Percentiles rank a stretch among this genome's conserved stretches.
These are phyloP conservation scores for Vachellia pachyceras DNA, from an alignment of 306 rosid species.

Conservation along the genomic window DNA sequence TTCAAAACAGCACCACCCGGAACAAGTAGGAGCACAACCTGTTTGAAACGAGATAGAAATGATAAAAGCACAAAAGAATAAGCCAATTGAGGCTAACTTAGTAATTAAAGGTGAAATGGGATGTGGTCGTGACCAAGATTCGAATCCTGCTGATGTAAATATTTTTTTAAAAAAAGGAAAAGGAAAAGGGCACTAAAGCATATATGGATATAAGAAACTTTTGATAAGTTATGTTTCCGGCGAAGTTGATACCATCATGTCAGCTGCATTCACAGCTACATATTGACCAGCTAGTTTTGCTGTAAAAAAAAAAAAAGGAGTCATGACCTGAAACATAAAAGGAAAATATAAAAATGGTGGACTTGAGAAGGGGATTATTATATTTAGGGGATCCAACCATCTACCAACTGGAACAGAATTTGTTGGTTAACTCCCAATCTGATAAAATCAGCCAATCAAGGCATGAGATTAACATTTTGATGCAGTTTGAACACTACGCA, in stretches of 20 bases:
- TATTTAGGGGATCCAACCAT: too few relatives aligned
- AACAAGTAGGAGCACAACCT: conserved; percentile 90
- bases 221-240: conserved; percentile 49
- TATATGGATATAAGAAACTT: neutral
- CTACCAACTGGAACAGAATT: too few relatives aligned
- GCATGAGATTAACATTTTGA: neutral
- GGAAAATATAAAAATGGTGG: conserved; percentile 1
- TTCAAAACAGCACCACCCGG: conserved; percentile 82
- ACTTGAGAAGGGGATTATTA: neutral
- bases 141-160: neutral
- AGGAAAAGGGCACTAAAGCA: neutral
- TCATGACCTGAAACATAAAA: conserved; percentile 70
- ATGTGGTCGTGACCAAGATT: neutral
- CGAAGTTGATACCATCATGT: conserved; percentile 70
- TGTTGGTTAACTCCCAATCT: neutral
- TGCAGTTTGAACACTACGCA: neutral
- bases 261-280: conserved; percentile 81
- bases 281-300: conserved; percentile 89
- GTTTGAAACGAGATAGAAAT: conserved; percentile 37
- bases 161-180: neutral
- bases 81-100: neutral
- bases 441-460: neutral
- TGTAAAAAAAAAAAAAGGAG: conserved; percentile 85
- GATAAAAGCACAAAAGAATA: neutral
- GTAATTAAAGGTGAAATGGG: neutral